phyloP scores from a whole-genome alignment of 257 asterid species.

The Plantago elongata region DNA sequence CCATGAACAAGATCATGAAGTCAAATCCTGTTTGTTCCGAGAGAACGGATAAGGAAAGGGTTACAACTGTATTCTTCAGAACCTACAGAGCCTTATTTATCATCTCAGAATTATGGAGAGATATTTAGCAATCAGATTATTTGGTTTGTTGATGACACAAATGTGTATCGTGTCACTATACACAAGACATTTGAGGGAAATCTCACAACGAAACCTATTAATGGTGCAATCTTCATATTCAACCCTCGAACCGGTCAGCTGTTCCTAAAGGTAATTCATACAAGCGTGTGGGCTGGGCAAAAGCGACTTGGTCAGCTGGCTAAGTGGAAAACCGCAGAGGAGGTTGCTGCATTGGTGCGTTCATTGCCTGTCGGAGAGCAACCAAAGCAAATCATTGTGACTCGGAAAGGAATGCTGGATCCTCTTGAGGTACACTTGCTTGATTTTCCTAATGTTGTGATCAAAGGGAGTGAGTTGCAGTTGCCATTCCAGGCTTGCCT shows the following conservation, averaged over 20 bases:
- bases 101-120: conserved; percentile 99
- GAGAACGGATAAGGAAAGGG: conserved; percentile 96
- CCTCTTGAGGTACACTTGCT: conserved; percentile 91
- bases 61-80: conserved; percentile 95
- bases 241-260: conserved; percentile 95
- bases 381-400: conserved; percentile 93
- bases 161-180: conserved; percentile 93
- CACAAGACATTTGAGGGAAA: conserved; percentile 98
- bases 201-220: conserved; percentile 89
- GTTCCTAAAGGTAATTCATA: conserved; percentile 91
- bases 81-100: conserved; percentile 96
- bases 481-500: conserved; percentile 99
- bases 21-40: conserved; percentile 94
- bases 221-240: conserved; percentile 93
- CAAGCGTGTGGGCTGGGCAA: conserved; percentile 99
- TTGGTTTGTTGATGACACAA: conserved; percentile 98
- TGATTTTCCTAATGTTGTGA: conserved; percentile 91
- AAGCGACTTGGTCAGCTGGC: conserved; percentile 97
- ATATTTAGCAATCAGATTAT: conserved; percentile 96
- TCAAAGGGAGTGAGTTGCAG: conserved; percentile 94
- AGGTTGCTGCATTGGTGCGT: conserved; percentile 92
- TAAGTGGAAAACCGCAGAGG: conserved; percentile 99
- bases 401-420: conserved; percentile 98
- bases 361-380: conserved; percentile 97
- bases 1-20: conserved; percentile 99